Conservation (phyloP, 345 rosid genomes). For the Murraya paniculata region DNA sequence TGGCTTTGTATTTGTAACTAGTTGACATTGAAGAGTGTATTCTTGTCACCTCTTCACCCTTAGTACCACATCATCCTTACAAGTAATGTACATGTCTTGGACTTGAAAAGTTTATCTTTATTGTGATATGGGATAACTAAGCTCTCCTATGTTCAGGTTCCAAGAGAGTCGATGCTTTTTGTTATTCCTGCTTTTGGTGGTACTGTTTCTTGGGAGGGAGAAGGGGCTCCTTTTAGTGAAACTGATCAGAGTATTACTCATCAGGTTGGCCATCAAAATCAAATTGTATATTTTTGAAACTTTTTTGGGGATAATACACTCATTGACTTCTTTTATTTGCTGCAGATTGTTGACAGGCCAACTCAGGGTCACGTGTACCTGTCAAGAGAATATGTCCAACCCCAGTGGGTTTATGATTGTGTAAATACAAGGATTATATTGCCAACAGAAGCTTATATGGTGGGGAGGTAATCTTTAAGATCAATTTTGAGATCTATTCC, state of each 20-base stretch:
- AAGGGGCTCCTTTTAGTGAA: conserved; percentile 79
- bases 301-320: background rate
- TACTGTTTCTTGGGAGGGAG: conserved; percentile 93
- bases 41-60: background rate
- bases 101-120: background rate
- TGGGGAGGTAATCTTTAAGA: conserved; percentile 60
- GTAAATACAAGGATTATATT: conserved; percentile 74
- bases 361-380: conserved; percentile 76
- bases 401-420: conserved; percentile 91
- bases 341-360: conserved; percentile 91
- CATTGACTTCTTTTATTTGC: conserved; percentile 7
- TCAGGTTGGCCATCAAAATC: conserved; percentile 54
- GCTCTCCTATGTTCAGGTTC: conserved; percentile 51
- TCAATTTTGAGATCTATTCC: background rate
- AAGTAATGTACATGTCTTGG: background rate
- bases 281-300: background rate
- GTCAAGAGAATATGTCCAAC: conserved; percentile 86
- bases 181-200: conserved; percentile 97
- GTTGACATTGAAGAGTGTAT: background rate
- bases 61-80: background rate
- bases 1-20: background rate
- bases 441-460: conserved; percentile 66
- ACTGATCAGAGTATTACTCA: conserved; percentile 81
- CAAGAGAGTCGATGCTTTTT: conserved; percentile 88
- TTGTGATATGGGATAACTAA: background rate